Percentiles rank a stretch among this genome's conserved stretches.
phyloP scores from a whole-genome alignment of 805 yeast species.

The Kregervanrija fluxuum region DNA sequence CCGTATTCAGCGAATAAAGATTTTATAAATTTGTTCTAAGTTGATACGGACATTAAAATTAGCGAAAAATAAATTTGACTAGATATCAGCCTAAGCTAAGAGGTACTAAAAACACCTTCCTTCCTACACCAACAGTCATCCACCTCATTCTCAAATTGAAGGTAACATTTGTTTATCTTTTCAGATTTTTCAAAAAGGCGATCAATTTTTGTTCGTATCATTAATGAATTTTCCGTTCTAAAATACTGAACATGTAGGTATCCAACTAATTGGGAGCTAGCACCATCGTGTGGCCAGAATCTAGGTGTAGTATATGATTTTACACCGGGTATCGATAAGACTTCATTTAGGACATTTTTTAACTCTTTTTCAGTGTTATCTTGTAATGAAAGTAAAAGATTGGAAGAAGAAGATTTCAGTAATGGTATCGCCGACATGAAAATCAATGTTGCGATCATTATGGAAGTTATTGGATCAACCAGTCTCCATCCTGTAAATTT shows the following conservation, averaged over 20 bases:
- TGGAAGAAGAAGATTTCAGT: slow-evolving; percentile 70
- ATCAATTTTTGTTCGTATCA: slow-evolving; percentile 22
- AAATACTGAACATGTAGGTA: slow-evolving; percentile 74
- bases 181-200: slow-evolving; percentile 17
- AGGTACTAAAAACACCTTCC: slow-evolving; percentile 22
- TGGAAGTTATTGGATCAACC: slow-evolving; percentile 89
- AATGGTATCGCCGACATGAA: slow-evolving; percentile 79
- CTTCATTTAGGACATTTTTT: slow-evolving; percentile 58
- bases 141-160: slow-evolving; percentile 31
- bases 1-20: no score
- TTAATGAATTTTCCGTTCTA: slow-evolving; percentile 27
- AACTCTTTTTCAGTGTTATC: slow-evolving; percentile 52
- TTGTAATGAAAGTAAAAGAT: slow-evolving; percentile 54
- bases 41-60: no score
- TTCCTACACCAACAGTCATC: slow-evolving; percentile 34
- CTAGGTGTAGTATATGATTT: slow-evolving; percentile 82
- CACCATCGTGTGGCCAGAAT: slow-evolving; percentile 67
- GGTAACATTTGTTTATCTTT: slow-evolving; percentile 19
- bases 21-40: no score
- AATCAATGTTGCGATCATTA: slow-evolving; percentile 76
- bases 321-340: slow-evolving; percentile 69
- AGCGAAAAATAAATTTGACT: not conserved
- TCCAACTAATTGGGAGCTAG: slow-evolving; percentile 47
- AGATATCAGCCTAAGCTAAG: not conserved
- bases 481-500: slow-evolving; percentile 61